Conservation (phyloP, 306 rosid genomes). For the Prunus padus region DNA sequence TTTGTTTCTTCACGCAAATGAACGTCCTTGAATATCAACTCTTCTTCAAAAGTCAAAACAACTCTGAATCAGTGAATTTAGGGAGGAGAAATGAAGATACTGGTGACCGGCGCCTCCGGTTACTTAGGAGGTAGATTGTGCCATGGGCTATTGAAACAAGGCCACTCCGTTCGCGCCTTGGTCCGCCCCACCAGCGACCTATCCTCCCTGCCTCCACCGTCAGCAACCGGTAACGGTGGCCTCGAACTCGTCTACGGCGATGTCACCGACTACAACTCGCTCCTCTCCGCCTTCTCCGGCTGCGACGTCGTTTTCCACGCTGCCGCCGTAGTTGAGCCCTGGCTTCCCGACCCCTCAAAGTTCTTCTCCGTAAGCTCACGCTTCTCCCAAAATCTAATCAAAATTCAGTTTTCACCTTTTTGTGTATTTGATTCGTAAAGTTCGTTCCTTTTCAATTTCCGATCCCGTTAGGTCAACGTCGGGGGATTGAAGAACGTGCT, state of each 20-base stretch:
- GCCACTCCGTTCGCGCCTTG: conserved; percentile 63
- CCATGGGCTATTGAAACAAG: conserved; percentile 46
- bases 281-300: conserved; percentile 66
- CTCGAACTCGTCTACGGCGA: conserved; percentile 76
- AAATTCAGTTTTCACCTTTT: neutral
- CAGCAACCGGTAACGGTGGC: conserved; percentile 14
- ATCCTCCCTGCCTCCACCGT: conserved; percentile 51
- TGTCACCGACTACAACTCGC: conserved; percentile 63
- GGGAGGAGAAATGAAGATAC: conserved; percentile 36
- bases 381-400: neutral
- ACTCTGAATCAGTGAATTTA: neutral
- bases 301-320: conserved; percentile 80
- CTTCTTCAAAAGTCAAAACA: neutral
- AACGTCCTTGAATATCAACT: neutral
- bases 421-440: neutral
- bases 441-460: neutral
- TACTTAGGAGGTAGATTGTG: conserved; percentile 83
- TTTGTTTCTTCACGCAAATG: neutral
- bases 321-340: conserved; percentile 91
- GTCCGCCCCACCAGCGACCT: conserved; percentile 83
- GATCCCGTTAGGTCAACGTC: conserved; percentile 58
- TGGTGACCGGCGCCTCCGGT: conserved; percentile 90
- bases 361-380: conserved; percentile 48
- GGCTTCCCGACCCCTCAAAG: conserved; percentile 91
- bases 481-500: conserved; percentile 74